These are phyloP conservation scores for Ceratocystis albifundus DNA, from an alignment of 2,329 filamentous ascomycete genomes.

Conservation along the genomic window DNA sequence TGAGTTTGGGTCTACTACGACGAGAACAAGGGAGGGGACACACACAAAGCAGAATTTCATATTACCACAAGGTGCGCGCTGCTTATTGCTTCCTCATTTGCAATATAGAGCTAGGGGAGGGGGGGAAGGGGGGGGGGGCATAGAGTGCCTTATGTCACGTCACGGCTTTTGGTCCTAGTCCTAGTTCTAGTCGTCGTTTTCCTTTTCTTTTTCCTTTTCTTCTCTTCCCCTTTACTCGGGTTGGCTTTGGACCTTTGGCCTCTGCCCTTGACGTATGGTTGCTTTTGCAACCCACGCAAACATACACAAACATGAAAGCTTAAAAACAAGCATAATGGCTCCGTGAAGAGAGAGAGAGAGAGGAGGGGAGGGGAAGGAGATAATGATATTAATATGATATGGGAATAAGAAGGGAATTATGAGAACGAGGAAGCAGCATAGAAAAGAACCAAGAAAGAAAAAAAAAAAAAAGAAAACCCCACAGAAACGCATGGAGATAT, in stretches of 20 bases:
- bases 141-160: no score
- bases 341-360: neutral
- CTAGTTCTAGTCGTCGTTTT: no score
- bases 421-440: neutral
- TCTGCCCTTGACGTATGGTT: neutral
- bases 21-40: neutral
- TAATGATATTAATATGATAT: no score
- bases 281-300: constrained; percentile 2
- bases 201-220: no score
- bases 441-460: no score
- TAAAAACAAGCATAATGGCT: constrained; percentile 5
- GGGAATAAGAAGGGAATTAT: neutral
- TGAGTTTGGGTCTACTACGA: neutral
- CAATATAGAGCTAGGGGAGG: no score
- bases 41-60: neutral
- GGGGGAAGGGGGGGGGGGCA: no score
- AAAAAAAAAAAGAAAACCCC: no score
- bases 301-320: neutral
- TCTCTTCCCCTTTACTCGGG: no score
- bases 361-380: neutral
- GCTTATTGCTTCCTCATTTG: no score
- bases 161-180: no score
- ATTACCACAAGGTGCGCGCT: neutral
- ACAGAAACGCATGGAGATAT: neutral
- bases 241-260: neutral